Conservation (phyloP, 1,284 basidiomycete genomes). For the Pyrrhoderma noxium region DNA sequence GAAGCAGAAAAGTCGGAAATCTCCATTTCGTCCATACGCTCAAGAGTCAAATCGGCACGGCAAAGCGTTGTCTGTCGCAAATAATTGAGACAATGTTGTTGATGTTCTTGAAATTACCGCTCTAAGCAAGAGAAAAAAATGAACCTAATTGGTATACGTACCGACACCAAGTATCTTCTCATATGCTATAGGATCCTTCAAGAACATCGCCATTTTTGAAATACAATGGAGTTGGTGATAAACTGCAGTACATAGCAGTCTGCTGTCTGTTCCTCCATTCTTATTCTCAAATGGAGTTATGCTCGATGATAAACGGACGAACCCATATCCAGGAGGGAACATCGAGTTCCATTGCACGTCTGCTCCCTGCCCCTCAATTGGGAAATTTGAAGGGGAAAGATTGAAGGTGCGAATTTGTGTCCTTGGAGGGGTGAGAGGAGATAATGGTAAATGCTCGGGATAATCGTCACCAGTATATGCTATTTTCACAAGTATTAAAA, state of each 20-base stretch:
- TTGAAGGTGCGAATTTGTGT: conserved; percentile 17
- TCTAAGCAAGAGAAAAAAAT: no score
- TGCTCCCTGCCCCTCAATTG: conserved; percentile 21
- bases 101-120: conserved; percentile 26
- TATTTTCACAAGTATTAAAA: not conserved
- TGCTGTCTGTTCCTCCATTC: not conserved
- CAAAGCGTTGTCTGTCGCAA: conserved; percentile 11
- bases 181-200: conserved; percentile 1
- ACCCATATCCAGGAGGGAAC: conserved; percentile 21
- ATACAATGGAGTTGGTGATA: conserved; percentile 16
- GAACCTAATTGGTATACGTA: not conserved
- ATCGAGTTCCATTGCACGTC: conserved; percentile 26
- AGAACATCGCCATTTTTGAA: conserved; percentile 11
- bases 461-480: conserved; percentile 13
- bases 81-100: conserved; percentile 23
- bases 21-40: not conserved
- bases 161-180: not conserved
- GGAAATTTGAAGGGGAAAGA: conserved; percentile 23
- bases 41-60: conserved; percentile 11
- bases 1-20: no score
- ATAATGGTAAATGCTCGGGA: conserved; percentile 11
- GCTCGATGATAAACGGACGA: conserved; percentile 6
- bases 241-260: conserved; percentile 10
- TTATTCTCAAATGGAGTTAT: no score
- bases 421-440: conserved; percentile 10